Evolutionary conservation across 2,329 filamentous ascomycete species (phyloP), one percentile per base, ranked within the genome.

Genomic region (Colletotrichum liriopes): DNA sequence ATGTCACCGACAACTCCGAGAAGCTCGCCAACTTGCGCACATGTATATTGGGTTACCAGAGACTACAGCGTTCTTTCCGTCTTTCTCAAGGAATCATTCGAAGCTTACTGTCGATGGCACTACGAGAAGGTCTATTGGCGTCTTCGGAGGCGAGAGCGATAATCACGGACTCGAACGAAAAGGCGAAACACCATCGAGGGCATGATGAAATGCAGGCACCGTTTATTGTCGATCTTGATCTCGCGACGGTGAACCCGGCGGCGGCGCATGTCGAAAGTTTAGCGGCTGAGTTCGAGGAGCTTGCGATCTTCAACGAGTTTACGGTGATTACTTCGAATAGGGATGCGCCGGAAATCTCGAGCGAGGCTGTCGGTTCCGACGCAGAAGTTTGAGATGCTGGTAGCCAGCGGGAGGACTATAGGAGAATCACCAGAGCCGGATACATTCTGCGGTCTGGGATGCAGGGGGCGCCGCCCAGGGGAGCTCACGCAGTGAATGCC

Each of bases 261-360:
- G 67, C 67, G 8, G 67, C 67, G 11, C 7, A 55, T 0, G 67
- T 49, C 39, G 56, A 56, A 5, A 20, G 26, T 2, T 16, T 71
- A 23, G 67, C 67, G 11, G 67, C 55, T 0, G 63, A 71, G 23
- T 71, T 71, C 8, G 63, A 71, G 29, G 67, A 71, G 32, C 64
- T 71, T 6, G 67, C 67, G 18, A 67, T 71, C 20, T 14, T 71
- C 2, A 61, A 71, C 32, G 63, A 71, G 16, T 71, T 71, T 16
- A 71, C 67, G 1, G 41, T 71, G 29, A 26, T 61, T 1, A 56
- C 16, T 3, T 26, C 32, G 55, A 26, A 37, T 8, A n/a, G 47
- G 18, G 55, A 71, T 7, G 35, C 12, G 9, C 29, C 43, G 3
- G 63, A 71, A 4, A 18, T 26, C 12, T 47, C 39, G 32, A 29